phyloP scores from a whole-genome alignment of 441 rosid genomes.

The Syzygium malaccense region DNA sequence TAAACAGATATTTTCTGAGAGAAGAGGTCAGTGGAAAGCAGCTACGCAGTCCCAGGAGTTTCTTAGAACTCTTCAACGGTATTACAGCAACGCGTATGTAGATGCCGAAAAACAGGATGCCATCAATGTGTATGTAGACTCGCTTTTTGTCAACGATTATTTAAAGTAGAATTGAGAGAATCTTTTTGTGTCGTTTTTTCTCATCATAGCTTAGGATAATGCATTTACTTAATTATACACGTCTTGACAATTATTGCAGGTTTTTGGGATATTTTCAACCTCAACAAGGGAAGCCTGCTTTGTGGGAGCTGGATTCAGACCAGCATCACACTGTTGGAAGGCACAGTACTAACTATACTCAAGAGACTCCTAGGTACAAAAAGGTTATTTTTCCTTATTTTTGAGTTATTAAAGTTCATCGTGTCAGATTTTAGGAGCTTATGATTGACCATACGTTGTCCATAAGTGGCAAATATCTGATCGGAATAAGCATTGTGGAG shows the following conservation, averaged over 20 bases:
- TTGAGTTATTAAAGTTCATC: background rate
- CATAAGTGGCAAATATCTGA: background rate
- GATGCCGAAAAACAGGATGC: slow-evolving; percentile 99
- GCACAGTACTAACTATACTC: slow-evolving; percentile 27
- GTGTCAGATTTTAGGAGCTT: background rate
- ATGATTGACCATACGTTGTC: background rate
- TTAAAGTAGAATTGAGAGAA: background rate
- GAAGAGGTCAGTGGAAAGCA: slow-evolving; percentile 99
- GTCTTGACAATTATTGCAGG: slow-evolving; percentile 31
- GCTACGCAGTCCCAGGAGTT: slow-evolving; percentile 99
- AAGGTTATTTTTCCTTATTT: background rate
- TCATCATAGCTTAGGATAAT: background rate
- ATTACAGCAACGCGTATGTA: slow-evolving; percentile 94
- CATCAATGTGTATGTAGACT: slow-evolving; percentile 65
- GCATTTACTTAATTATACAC: background rate
- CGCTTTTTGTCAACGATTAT: background rate
- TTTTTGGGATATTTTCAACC: slow-evolving; percentile 96
- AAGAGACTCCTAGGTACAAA: slow-evolving; percentile 49
- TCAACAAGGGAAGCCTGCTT: slow-evolving; percentile 65
- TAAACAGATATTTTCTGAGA: slow-evolving; percentile 78
- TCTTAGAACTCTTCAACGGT: slow-evolving; percentile 95
- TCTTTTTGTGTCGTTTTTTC: background rate
- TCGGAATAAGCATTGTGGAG: background rate
- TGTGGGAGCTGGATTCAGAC: slow-evolving; percentile 95
- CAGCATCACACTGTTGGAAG: slow-evolving; percentile 54